Conservation (phyloP, 2,329 filamentous ascomycete species). For the Tolypocladium inflatum region DNA sequence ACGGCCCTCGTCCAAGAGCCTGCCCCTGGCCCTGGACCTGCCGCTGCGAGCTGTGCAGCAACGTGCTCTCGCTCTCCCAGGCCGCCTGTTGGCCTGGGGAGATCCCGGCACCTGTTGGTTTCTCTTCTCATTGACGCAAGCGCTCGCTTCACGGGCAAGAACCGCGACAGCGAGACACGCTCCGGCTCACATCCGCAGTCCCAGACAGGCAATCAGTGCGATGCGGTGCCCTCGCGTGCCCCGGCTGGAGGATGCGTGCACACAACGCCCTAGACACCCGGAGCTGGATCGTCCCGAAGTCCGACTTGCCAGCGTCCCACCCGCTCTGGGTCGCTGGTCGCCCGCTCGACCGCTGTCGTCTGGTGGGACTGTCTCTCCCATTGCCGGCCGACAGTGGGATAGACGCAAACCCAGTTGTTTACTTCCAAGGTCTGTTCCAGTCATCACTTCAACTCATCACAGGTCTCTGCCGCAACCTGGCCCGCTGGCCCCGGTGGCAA, state of each 20-base stretch:
- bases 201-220: neutral
- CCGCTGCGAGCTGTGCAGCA: neutral
- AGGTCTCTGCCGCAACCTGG: neutral
- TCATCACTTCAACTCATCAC: no score
- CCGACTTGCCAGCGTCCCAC: neutral
- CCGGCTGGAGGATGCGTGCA: neutral
- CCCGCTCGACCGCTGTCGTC: neutral
- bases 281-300: neutral
- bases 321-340: neutral
- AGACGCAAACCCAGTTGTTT: no score
- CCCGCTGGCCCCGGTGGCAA: neutral
- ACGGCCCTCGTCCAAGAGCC: neutral
- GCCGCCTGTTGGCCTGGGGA: neutral
- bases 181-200: neutral
- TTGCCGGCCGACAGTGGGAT: neutral
- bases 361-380: neutral
- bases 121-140: neutral
- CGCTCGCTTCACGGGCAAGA: neutral
- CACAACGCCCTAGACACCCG: neutral
- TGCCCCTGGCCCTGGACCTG: neutral
- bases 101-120: no score
- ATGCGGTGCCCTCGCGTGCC: neutral
- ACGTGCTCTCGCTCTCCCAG: neutral
- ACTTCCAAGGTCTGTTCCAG: no score
- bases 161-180: neutral